Evolutionary conservation across 805 yeast species (phyloP).

Genomic region (Saccharomycopsis fodiens): DNA sequence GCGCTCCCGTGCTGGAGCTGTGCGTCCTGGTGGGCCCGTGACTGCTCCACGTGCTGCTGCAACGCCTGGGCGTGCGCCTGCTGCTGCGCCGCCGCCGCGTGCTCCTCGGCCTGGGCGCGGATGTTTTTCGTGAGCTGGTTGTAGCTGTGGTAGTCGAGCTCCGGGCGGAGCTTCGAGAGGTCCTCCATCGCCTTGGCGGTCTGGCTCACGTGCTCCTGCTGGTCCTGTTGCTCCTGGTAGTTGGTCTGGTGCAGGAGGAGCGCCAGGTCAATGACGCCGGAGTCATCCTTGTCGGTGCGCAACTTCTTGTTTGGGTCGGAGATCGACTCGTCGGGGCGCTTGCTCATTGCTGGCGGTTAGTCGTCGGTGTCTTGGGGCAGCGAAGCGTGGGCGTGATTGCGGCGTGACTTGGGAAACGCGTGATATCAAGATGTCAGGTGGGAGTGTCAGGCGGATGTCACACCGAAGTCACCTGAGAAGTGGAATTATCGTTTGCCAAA

Average conservation of each 20-base stretch:
- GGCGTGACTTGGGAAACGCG: background rate
- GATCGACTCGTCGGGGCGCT: slow-evolving; percentile 6
- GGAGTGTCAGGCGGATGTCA: slow-evolving; percentile 7
- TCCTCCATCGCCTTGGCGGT: slow-evolving; percentile 16
- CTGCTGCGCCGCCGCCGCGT: slow-evolving; percentile 6
- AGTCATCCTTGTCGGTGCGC: slow-evolving; percentile 11
- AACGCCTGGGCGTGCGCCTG: slow-evolving; percentile 4
- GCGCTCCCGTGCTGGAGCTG: background rate
- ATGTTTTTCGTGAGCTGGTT: slow-evolving; percentile 16
- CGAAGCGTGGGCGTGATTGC: no score
- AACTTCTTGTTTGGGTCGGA: slow-evolving; percentile 9
- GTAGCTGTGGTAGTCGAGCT: slow-evolving; percentile 23
- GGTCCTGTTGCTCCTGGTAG: slow-evolving; percentile 3
- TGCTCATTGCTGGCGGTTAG: slow-evolving; percentile 7
- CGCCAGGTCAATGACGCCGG: slow-evolving; percentile 34
- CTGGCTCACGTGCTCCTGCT: background rate
- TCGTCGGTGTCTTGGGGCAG: background rate
- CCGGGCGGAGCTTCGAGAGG: slow-evolving; percentile 10
- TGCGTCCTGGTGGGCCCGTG: background rate
- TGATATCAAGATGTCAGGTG: background rate
- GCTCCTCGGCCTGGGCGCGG: slow-evolving; percentile 4
- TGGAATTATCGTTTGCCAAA: no score
- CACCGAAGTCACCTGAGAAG: slow-evolving; percentile 8
- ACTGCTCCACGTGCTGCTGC: slow-evolving; percentile 4
- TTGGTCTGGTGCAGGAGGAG: slow-evolving; percentile 33